These are phyloP conservation scores for Populus nigra DNA, from an alignment of 345 rosid species.

Conservation along the genomic window DNA sequence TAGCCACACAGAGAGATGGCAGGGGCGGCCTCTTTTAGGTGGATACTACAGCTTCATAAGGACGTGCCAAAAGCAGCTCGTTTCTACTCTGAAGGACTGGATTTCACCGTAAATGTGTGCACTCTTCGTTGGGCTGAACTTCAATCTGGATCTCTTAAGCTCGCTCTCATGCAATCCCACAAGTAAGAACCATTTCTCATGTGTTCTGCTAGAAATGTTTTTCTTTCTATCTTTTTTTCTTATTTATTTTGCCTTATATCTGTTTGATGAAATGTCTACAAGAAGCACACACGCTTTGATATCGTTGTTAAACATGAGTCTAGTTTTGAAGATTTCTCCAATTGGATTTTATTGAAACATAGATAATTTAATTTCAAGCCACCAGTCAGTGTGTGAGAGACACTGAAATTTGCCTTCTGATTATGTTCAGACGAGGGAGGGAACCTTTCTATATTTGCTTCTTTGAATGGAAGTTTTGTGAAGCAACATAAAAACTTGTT, in stretches of 20 bases:
- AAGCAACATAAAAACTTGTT: no score
- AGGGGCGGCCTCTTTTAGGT: slow-evolving; percentile 62
- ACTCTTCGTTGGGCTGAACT: slow-evolving; percentile 94
- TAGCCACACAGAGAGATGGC: slow-evolving; percentile 36
- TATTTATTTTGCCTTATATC: not conserved
- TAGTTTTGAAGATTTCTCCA: not conserved
- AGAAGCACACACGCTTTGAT: not conserved
- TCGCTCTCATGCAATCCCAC: slow-evolving; percentile 74
- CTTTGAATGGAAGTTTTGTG: no score
- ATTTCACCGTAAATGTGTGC: slow-evolving; percentile 71
- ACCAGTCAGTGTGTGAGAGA: not conserved
- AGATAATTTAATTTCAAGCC: not conserved
- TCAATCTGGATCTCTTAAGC: slow-evolving; percentile 79
- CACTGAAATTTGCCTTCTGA: not conserved
- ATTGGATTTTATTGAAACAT: not conserved
- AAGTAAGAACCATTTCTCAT: slow-evolving; percentile 30
- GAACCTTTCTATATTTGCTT: not conserved
- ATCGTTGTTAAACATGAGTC: no score
- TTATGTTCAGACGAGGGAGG: not conserved
- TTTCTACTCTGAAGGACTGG: slow-evolving; percentile 86
- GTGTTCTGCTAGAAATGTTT: no score
- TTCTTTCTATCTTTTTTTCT: not conserved
- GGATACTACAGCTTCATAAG: slow-evolving; percentile 89
- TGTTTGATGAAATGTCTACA: slow-evolving; percentile 55
- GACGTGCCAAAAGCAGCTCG: slow-evolving; percentile 85